These are phyloP conservation scores for Clonostachys chloroleuca DNA, from an alignment of 2,329 filamentous ascomycete genomes.

Conservation along the genomic window DNA sequence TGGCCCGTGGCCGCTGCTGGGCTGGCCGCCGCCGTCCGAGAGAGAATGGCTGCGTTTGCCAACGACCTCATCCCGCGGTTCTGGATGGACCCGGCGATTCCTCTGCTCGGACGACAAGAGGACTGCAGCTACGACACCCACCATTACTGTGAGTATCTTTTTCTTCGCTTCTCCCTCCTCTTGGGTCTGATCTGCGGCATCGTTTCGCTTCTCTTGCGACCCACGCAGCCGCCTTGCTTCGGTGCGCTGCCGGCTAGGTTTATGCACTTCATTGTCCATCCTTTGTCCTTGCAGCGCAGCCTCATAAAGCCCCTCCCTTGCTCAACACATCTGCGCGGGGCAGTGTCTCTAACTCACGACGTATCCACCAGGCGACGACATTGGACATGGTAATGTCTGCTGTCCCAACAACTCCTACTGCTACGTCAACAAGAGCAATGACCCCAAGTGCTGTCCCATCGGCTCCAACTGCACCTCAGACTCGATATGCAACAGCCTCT, in stretches of 20 bases:
- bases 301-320: neutral
- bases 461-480: slow-evolving; percentile 32
- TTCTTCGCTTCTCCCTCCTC: too few relatives aligned
- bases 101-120: slow-evolving; percentile 17
- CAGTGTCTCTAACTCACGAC: neutral
- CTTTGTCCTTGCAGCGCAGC: neutral
- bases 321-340: neutral
- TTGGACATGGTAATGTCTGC: slow-evolving; percentile 29
- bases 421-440: slow-evolving; percentile 27
- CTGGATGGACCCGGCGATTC: slow-evolving; percentile 17
- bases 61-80: slow-evolving; percentile 17
- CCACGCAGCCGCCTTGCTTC: neutral
- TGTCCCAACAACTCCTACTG: slow-evolving; percentile 40
- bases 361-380: slow-evolving; percentile 29
- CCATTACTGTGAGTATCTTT: slow-evolving; percentile 17
- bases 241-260: too few relatives aligned
- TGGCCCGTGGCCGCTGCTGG: neutral
- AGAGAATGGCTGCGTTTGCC: neutral
- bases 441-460: slow-evolving; percentile 33
- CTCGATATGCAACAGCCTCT: slow-evolving; percentile 20
- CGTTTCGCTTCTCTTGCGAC: neutral
- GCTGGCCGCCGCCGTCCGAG: neutral
- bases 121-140: slow-evolving; percentile 13
- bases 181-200: too few relatives aligned
- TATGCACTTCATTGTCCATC: neutral